phyloP scores from a whole-genome alignment of 768 basidiomycete genomes.

The Boletus subparvulus region DNA sequence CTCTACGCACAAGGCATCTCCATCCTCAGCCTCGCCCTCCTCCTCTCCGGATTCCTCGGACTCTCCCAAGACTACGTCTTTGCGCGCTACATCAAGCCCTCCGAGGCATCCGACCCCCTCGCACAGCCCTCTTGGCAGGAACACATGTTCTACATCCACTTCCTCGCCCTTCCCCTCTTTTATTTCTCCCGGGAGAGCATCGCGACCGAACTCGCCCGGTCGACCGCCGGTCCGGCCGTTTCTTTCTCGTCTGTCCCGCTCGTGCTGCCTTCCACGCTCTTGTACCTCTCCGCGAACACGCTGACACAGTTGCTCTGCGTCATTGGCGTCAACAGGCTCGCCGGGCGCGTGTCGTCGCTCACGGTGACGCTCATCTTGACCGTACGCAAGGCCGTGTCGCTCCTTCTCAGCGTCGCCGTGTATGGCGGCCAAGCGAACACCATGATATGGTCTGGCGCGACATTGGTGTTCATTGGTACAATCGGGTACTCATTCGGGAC shows the following conservation, averaged over 20 bases:
- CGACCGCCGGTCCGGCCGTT: constrained; percentile 14
- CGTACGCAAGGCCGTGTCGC: constrained; percentile 76
- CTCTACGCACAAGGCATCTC: constrained; percentile 69
- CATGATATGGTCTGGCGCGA: constrained; percentile 71
- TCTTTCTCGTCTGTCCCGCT: constrained; percentile 11
- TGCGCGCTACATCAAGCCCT: constrained; percentile 38
- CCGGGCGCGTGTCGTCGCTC: constrained; percentile 69
- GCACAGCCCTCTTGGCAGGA: constrained; percentile 70
- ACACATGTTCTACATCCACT: constrained; percentile 89
- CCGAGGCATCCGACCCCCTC: constrained; percentile 13
- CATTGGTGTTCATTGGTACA: constrained; percentile 68
- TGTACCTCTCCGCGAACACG: constrained; percentile 73
- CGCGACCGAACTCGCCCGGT: constrained; percentile 17
- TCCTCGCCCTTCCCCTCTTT: constrained; percentile 79
- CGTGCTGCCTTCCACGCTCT: constrained; percentile 55
- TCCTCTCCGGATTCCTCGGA: constrained; percentile 81
- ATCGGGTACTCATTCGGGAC: constrained; percentile 55
- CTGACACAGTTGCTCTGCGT: constrained; percentile 83
- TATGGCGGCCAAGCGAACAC: constrained; percentile 40
- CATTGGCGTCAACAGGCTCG: constrained; percentile 83
- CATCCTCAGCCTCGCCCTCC: constrained; percentile 72
- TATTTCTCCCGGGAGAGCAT: constrained; percentile 56
- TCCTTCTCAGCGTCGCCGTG: constrained; percentile 65
- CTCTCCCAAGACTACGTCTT: constrained; percentile 84
- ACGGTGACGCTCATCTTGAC: constrained; percentile 79